Evolutionary conservation across 2,329 filamentous ascomycete genomes (phyloP).

Genomic region (Aspergillus intermedius): DNA sequence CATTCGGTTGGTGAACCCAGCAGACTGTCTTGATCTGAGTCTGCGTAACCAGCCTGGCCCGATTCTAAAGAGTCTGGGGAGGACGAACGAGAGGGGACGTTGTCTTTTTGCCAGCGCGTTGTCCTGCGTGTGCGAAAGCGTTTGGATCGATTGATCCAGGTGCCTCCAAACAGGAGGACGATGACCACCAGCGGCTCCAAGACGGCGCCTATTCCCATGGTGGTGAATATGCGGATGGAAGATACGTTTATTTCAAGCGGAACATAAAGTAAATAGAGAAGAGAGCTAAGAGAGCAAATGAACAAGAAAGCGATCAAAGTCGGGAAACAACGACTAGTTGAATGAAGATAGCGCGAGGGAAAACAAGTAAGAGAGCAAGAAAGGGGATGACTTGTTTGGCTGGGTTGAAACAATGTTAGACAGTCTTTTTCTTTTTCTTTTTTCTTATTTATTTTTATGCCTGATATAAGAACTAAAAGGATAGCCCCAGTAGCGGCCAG

Average conservation of each 20-base stretch:
- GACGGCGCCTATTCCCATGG: slow-evolving; percentile 52
- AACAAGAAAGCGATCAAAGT: neutral
- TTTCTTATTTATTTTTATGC: no score
- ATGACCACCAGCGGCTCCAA: slow-evolving; percentile 58
- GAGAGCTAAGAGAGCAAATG: neutral
- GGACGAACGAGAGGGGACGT: slow-evolving; percentile 11
- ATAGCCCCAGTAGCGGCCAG: no score
- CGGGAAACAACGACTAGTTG: neutral
- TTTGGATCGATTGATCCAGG: slow-evolving; percentile 52
- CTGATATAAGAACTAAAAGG: no score
- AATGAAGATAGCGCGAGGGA: no score
- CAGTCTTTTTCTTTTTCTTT: no score
- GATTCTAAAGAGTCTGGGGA: slow-evolving; percentile 38
- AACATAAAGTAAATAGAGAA: neutral
- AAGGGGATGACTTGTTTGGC: no score
- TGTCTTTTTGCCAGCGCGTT: slow-evolving; percentile 15
- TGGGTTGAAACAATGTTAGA: no score
- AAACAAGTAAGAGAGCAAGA: no score
- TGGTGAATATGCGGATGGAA: neutral
- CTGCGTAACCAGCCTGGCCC: slow-evolving; percentile 28
- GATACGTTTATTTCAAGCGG: no score
- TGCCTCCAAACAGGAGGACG: slow-evolving; percentile 54
- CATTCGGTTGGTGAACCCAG: slow-evolving; percentile 21
- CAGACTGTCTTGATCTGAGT: slow-evolving; percentile 24
- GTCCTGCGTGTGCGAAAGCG: slow-evolving; percentile 26